phyloP scores from a whole-genome alignment of 1,139 yeast genomes.

The Diutina neorugosa region DNA sequence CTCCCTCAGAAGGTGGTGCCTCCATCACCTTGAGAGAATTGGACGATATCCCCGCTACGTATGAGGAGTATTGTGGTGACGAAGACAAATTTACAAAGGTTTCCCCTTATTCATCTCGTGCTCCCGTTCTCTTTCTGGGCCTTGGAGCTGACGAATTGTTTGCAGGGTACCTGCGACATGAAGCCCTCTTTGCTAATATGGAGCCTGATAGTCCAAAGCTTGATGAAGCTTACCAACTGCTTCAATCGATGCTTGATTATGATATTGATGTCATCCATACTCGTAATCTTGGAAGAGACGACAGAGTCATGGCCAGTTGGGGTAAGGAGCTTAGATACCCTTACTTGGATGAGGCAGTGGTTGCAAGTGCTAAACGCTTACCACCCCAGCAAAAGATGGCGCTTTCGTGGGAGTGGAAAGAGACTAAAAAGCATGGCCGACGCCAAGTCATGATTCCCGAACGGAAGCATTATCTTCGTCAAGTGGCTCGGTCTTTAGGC shows the following conservation, averaged over 20 bases:
- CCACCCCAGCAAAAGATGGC: conserved; percentile 20
- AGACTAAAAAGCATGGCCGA: conserved; percentile 18
- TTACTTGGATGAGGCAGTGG: conserved; percentile 55
- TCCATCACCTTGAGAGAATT: neutral
- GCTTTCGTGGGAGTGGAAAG: conserved; percentile 19
- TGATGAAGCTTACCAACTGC: conserved; percentile 13
- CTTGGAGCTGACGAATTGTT: conserved; percentile 94
- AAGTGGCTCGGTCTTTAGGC: conserved; percentile 41
- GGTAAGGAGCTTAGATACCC: conserved; percentile 91
- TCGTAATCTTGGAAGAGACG: conserved; percentile 84
- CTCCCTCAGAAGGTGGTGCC: conserved; percentile 19
- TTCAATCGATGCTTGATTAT: conserved; percentile 39
- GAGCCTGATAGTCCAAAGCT: conserved; percentile 12
- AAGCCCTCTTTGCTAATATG: conserved; percentile 29
- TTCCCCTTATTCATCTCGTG: conserved; percentile 29
- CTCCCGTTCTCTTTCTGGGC: conserved; percentile 76
- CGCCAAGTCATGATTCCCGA: conserved; percentile 18
- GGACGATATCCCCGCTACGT: neutral
- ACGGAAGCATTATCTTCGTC: conserved; percentile 55
- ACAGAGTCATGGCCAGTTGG: conserved; percentile 73
- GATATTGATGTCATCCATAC: conserved; percentile 68
- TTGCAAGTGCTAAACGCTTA: conserved; percentile 19
- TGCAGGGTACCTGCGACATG: conserved; percentile 86
- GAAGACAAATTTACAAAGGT: neutral
- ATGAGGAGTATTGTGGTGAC: neutral